Conservation (phyloP, 2,329 filamentous ascomycete species). For the Colletotrichum sidae region DNA sequence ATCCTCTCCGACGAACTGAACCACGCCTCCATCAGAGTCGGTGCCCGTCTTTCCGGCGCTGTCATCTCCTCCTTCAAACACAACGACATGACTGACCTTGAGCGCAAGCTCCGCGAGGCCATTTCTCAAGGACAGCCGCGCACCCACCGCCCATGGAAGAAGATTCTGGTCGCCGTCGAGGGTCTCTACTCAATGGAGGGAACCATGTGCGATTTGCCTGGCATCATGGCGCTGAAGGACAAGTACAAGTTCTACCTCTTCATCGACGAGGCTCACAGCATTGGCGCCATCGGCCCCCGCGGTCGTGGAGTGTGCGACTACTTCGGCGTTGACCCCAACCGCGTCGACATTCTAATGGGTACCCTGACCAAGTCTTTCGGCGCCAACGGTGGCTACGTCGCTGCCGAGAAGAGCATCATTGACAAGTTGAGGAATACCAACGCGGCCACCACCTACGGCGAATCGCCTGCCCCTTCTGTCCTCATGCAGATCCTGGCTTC, state of each 20-base stretch:
- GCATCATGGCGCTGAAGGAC: constrained; percentile 85
- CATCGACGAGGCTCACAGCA: constrained; percentile 95
- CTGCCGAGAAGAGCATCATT: constrained; percentile 89
- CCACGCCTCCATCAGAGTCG: constrained; percentile 96
- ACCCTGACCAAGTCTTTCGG: constrained; percentile 98
- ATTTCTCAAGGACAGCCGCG: constrained; percentile 97
- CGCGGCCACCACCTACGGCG: constrained; percentile 86
- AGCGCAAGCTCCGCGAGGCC: constrained; percentile 86
- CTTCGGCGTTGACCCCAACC: constrained; percentile 87
- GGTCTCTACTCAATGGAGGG: constrained; percentile 99
- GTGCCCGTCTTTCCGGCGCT: constrained; percentile 91
- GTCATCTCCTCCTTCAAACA: constrained; percentile 98
- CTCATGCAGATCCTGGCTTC: constrained; percentile 91
- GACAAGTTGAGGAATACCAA: constrained; percentile 91
- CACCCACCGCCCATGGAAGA: constrained; percentile 99
- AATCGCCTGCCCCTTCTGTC: constrained; percentile 88
- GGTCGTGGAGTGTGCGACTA: constrained; percentile 98
- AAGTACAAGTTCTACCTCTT: constrained; percentile 98
- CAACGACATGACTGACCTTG: constrained; percentile 92
- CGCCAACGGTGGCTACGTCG: constrained; percentile 96
- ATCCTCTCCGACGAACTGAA: constrained; percentile 98
- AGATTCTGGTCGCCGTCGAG: constrained; percentile 96
- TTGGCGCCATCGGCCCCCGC: constrained; percentile 88
- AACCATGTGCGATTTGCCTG: constrained; percentile 97
- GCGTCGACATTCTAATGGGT: constrained; percentile 97